Evolutionary conservation across 176 grass and related monocot species (phyloP).

Genomic region (Oryza meyeriana): DNA sequence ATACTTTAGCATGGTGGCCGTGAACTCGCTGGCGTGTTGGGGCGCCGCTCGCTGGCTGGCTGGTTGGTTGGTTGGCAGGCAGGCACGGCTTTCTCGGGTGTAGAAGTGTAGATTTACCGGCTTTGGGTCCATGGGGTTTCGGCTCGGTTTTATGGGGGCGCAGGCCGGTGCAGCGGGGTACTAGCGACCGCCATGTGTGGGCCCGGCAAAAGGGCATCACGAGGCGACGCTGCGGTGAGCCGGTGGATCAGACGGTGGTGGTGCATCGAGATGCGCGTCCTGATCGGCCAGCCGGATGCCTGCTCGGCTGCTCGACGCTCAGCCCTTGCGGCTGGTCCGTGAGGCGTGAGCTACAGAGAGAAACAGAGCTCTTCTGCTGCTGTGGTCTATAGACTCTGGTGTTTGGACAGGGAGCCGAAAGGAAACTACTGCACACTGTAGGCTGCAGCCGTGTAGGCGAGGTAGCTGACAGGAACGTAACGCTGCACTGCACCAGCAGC

Average conservation of each 20-base stretch:
- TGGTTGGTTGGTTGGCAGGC: background rate
- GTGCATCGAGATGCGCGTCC: background rate
- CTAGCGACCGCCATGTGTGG: background rate
- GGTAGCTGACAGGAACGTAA: conserved; percentile 8
- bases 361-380: background rate
- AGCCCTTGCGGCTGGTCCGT: background rate
- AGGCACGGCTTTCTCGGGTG: background rate
- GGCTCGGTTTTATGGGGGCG: conserved; percentile 2
- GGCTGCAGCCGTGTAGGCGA: background rate
- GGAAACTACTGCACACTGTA: background rate
- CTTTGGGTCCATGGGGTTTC: background rate
- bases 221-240: background rate
- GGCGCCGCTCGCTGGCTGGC: too few relatives aligned
- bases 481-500: background rate
- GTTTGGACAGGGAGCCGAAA: background rate
- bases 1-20: too few relatives aligned
- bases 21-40: background rate
- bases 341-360: background rate
- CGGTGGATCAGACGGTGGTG: background rate
- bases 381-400: background rate
- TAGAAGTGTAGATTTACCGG: background rate
- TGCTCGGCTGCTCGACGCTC: background rate
- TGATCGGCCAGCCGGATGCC: background rate
- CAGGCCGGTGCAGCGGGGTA: background rate
- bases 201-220: conserved; percentile 30